Conservation (phyloP, 768 basidiomycete genomes). For the Chalciporus chontae region DNA sequence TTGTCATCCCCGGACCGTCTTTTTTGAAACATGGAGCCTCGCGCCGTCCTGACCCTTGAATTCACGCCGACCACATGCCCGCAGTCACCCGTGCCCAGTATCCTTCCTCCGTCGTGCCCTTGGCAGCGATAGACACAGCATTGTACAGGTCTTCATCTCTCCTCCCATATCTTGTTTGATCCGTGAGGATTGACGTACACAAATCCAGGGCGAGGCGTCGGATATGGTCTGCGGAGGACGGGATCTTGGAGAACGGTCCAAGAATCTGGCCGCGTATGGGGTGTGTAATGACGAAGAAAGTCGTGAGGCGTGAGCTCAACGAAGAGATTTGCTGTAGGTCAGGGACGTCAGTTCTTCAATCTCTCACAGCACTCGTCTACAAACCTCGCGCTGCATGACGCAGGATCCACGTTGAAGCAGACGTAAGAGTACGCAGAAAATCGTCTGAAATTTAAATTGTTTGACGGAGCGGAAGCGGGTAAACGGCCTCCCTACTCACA, state of each 20-base stretch:
- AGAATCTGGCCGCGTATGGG: slow-evolving; percentile 65
- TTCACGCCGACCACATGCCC: slow-evolving; percentile 17
- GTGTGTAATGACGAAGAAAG: slow-evolving; percentile 79
- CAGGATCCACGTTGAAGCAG: slow-evolving; percentile 52
- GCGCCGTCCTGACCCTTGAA: slow-evolving; percentile 18
- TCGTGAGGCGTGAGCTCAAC: slow-evolving; percentile 60
- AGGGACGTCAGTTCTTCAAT: slow-evolving; percentile 12
- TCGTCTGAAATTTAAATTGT: slow-evolving; percentile 34
- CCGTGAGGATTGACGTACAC: slow-evolving; percentile 34
- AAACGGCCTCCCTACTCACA: slow-evolving; percentile 37
- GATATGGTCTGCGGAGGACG: slow-evolving; percentile 34
- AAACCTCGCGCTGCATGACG: slow-evolving; percentile 42
- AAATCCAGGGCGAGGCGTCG: slow-evolving; percentile 66
- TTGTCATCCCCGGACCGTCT: slow-evolving; percentile 3
- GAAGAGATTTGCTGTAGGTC: slow-evolving; percentile 41
- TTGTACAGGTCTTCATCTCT: slow-evolving; percentile 16
- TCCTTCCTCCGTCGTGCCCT: slow-evolving; percentile 23
- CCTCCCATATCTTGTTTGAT: slow-evolving; percentile 10
- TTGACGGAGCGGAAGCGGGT: slow-evolving; percentile 1
- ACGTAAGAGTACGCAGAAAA: slow-evolving; percentile 63
- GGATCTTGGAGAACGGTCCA: slow-evolving; percentile 79
- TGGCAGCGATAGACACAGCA: slow-evolving; percentile 27
- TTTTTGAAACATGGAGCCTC: background rate
- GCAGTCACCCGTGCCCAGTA: slow-evolving; percentile 35
- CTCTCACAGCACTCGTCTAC: slow-evolving; percentile 18